Evolutionary conservation across 129 eudicot species (phyloP).

Genomic region (Centaurea solstitialis): DNA sequence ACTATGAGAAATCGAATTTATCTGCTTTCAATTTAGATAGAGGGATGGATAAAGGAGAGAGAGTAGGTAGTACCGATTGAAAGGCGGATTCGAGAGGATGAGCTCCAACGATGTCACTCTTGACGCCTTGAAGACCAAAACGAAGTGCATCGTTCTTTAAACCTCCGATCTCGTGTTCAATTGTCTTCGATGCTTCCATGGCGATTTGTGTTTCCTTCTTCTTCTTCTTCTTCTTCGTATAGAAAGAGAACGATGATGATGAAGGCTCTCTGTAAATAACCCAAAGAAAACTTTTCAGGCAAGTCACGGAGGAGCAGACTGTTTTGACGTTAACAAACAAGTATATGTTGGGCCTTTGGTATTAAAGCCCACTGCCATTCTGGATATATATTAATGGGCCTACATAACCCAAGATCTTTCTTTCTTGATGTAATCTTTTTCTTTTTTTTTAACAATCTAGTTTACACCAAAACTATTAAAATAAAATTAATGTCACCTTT

Average conservation of each 20-base stretch:
- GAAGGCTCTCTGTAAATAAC: constrained; percentile 19
- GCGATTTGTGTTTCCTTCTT: neutral
- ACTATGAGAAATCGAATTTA: neutral
- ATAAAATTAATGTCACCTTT: no score
- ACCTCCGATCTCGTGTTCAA: constrained; percentile 77
- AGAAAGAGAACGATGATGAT: neutral
- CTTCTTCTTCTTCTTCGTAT: constrained; percentile 16
- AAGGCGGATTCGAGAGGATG: constrained; percentile 83
- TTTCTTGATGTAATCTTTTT: no score
- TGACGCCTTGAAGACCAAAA: constrained; percentile 79
- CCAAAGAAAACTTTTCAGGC: constrained; percentile 13
- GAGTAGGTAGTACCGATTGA: constrained; percentile 43
- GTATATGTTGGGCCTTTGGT: constrained; percentile 9
- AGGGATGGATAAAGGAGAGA: neutral
- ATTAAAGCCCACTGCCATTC: neutral
- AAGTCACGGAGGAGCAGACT: constrained; percentile 8
- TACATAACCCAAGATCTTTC: neutral
- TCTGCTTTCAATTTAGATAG: neutral
- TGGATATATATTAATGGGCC: neutral
- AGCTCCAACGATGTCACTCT: constrained; percentile 78
- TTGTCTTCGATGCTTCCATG: constrained; percentile 60
- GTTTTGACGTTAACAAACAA: no score
- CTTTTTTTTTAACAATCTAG: no score
- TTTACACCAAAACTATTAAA: no score
- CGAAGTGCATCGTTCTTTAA: constrained; percentile 65